Base-by-base conservation (phyloP, 306 rosid species). In the Prunus armeniaca region DNA sequence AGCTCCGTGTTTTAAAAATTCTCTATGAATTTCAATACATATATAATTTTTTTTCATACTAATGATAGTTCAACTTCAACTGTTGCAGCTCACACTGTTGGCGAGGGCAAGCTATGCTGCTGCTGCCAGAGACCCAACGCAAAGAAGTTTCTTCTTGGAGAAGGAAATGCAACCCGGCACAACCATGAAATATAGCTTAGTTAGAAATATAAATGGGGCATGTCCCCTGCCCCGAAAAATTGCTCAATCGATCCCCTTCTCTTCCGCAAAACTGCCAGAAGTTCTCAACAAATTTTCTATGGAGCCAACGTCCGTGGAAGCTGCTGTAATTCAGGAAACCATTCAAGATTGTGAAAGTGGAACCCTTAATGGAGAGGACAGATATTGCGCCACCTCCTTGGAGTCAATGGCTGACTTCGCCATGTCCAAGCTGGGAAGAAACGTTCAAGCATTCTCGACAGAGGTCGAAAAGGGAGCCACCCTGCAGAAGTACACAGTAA, bases 341-440 rank as follows among this genome's bases (percentile, higher is more conserved):
- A 71, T 92, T 1, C 9, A 80, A 17, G 90, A 87, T 14, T 92
- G 97, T 17, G 93, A 90, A 76, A 71, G 69, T 0, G 41, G 46
- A 0, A 65, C 72, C 0, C 66, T 81, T 0, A 60, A 17, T 54
- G 93, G 92, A 0, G 96, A 90, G 67, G 92, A 92, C 7, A 88
- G 86, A 67, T 87, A 80, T 3, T 92, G 97, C n/a, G 93, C 93
- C 27, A 92, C 92, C 19, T 92, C 97, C 1, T 72, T 92, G 1
- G 97, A 92, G 54, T 90, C 97, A 0, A 90, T 92, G 97, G 72
- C 88, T 7, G 93, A 92, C 75, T 92, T 88, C 30, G 83, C 79
- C 76, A 86, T 81, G n/a, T 88, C 91, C 8, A 88, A 75, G 81
- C 87, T 92, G 0, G 97, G 97, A 0, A 87, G 78, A 50, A 54